Percentiles rank a stretch among this genome's conserved stretches.
phyloP scores from a whole-genome alignment of 768 basidiomycete genomes.

The Xerocomus potaroensis region DNA sequence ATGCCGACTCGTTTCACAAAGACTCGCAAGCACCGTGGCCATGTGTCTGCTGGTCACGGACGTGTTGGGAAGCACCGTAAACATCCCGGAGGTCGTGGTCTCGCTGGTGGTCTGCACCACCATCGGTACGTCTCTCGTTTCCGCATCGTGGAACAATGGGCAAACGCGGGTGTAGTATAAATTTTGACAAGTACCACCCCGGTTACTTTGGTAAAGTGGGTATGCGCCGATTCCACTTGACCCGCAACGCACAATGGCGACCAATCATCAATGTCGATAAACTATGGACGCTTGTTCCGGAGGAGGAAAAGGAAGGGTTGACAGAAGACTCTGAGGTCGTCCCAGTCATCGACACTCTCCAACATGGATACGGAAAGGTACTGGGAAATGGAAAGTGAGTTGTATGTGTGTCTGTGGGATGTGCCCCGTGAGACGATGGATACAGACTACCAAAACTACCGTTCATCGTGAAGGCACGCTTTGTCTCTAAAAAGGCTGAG shows the following conservation, averaged over 20 bases:
- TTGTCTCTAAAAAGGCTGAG: constrained; percentile 87
- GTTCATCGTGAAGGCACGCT: constrained; percentile 98
- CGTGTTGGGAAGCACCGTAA: constrained; percentile 99
- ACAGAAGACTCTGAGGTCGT: constrained; percentile 76
- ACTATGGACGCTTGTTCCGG: constrained; percentile 88
- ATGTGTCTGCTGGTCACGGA: constrained; percentile 99
- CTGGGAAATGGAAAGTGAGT: constrained; percentile 90
- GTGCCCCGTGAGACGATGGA: background rate
- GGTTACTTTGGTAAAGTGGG: constrained; percentile 99
- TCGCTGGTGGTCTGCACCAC: constrained; percentile 99
- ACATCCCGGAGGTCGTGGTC: constrained; percentile 99
- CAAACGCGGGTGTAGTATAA: constrained; percentile 52
- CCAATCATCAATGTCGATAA: constrained; percentile 99
- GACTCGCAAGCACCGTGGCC: constrained; percentile 98
- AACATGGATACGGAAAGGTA: constrained; percentile 86
- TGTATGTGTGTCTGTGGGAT: background rate
- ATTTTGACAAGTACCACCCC: constrained; percentile 99
- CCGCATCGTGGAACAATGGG: background rate
- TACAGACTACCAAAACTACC: constrained; percentile 80
- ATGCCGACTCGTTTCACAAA: constrained; percentile 98
- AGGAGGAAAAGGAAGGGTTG: constrained; percentile 74
- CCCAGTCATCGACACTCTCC: constrained; percentile 89
- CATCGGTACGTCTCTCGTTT: constrained; percentile 66
- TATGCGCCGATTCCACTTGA: constrained; percentile 99
- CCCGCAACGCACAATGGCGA: constrained; percentile 86